A percentile compares a stretch with the other conserved stretches of the same genome.
phyloP scores from a whole-genome alignment of 441 rosid genomes.

The Euphorbia corollata region DNA sequence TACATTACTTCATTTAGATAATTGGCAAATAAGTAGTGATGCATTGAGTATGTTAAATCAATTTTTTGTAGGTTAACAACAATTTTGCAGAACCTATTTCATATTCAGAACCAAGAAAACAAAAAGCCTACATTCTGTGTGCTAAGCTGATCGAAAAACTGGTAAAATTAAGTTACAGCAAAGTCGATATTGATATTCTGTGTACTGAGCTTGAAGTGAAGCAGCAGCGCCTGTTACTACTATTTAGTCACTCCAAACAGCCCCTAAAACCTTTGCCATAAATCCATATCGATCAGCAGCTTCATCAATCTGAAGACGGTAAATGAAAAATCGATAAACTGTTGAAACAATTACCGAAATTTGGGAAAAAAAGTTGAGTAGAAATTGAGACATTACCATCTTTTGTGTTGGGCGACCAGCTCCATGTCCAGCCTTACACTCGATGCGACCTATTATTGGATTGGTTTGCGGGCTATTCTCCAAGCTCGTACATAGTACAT shows the following conservation, averaged over 20 bases:
- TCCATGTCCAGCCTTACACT: conserved; percentile 71
- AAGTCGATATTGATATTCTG: not conserved
- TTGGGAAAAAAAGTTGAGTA: too few relatives aligned
- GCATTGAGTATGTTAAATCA: too few relatives aligned
- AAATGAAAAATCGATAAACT: not conserved
- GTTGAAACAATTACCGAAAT: not conserved
- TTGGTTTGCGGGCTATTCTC: conserved; percentile 85
- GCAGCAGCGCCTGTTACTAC: not conserved
- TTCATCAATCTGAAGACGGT: conserved; percentile 52
- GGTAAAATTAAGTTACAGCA: not conserved
- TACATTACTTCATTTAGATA: too few relatives aligned
- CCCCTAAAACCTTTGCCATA: conserved; percentile 76
- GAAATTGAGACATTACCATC: too few relatives aligned
- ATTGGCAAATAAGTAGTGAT: too few relatives aligned
- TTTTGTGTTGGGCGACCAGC: too few relatives aligned
- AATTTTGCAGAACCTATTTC: too few relatives aligned
- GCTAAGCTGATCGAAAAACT: not conserved
- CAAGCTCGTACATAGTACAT: conserved; percentile 62
- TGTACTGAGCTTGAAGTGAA: not conserved
- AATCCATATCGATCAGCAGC: conserved; percentile 80
- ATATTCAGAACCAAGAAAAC: too few relatives aligned
- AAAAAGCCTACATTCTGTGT: too few relatives aligned
- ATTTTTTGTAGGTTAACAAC: too few relatives aligned
- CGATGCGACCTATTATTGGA: conserved; percentile 80
- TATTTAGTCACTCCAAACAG: conserved; percentile 57